Base-by-base conservation (phyloP, 2,329 filamentous ascomycete species). In the Colletotrichum tabaci region DNA sequence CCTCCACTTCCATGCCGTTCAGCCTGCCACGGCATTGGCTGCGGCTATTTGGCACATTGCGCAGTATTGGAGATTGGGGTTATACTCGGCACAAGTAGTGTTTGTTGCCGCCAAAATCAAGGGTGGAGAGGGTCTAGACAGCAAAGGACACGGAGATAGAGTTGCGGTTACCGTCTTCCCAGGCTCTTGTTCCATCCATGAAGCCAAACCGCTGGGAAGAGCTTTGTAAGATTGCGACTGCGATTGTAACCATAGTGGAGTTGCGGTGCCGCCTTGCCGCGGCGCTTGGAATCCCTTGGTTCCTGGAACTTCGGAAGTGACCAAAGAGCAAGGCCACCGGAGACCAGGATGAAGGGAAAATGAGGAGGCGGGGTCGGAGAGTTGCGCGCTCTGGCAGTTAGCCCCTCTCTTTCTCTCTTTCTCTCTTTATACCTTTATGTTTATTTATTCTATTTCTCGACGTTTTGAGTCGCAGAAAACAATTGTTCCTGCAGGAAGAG, bases 1-100 rank as follows among this genome's bases (percentile, higher is more conserved):
- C 64, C 68, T 71, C 68, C 68, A 71, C 68, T 62, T 62, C 50
- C 57, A 44, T 62, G 57, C 68, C 68, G 64, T 71, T 46, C 49
- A 9, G 52, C 68, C 68, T 62, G 57, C 68, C 64, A 63, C 23
- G 46, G 57, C 52, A 62, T 62, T 68, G 64, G 68, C 50, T 67
- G 64, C 52, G 64, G 68, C 52, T 68, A 62, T 57, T 60, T 67
- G 50, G 16, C 42, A 67, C 10, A 30, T 30, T 35, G 55, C 55
- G 55, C 23, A 13, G 55, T 57, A 23, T 3, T 10, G 35, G 35
- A 38, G 35, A 40, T 40, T 42, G 15, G 16, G 55, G 55, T 23
- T 21, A 42, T 57, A 23, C 53, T 42, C n/a, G 53, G 15, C 2
- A 18, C 13, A 57, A 35, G 53, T 23, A 23, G 55, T 57, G n/a